phyloP scores from a whole-genome alignment of 169 alveolate genomes.

The Plasmodium billcollinsi region DNA sequence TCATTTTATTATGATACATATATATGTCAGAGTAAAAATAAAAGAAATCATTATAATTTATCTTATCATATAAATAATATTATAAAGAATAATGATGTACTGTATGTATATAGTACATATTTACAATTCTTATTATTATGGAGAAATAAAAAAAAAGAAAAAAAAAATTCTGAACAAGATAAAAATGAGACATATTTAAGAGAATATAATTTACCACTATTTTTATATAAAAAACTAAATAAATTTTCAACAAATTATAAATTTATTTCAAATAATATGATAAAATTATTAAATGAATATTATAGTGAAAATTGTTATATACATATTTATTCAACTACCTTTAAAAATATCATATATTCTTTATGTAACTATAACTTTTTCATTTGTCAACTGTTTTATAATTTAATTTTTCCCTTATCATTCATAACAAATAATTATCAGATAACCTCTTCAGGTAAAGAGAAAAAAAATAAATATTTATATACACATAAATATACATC shows the following conservation, averaged over 20 bases:
- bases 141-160: slow-evolving; percentile 4
- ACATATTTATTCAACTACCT: slow-evolving; percentile 47
- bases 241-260: slow-evolving; percentile 19
- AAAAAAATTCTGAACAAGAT: no score
- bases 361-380: slow-evolving; percentile 39
- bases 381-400: slow-evolving; percentile 39
- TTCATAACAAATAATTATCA: background rate
- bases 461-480: slow-evolving; percentile 4
- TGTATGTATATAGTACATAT: slow-evolving; percentile 40
- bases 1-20: no score
- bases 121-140: slow-evolving; percentile 20
- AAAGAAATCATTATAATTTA: no score
- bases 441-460: slow-evolving; percentile 1
- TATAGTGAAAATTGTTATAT: slow-evolving; percentile 49
- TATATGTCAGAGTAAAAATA: no score
- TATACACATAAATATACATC: no score
- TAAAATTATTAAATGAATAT: slow-evolving; percentile 14
- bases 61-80: background rate
- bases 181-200: no score
- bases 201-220: background rate
- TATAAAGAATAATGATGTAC: background rate
- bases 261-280: slow-evolving; percentile 16
- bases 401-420: slow-evolving; percentile 33
- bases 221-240: slow-evolving; percentile 33
- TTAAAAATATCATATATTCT: slow-evolving; percentile 41